Base-by-base conservation (phyloP, 805 yeast genomes). In the Nakazawaea wickerhamii region DNA sequence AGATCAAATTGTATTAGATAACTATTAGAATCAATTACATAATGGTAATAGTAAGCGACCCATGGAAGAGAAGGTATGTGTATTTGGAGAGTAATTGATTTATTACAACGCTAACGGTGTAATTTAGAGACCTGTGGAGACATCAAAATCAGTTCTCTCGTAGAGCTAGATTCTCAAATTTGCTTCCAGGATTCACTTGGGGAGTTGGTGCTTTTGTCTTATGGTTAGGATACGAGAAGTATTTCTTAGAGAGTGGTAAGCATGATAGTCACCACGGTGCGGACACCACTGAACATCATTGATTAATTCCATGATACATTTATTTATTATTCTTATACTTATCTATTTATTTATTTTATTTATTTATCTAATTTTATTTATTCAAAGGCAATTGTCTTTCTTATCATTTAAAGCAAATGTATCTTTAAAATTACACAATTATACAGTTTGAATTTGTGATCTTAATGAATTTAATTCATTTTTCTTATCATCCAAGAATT, bases 61-160 rank as follows among this genome's bases (percentile, higher is more conserved):
- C 75, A 38, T 71, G 77, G 77, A 71, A 67, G 44, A 67, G 65
- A 52, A 57, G 64, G 64, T 59, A 48, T 44, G 62, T 54, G 15
- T 8, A n/a, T 19, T 13, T 22, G 19, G 19, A 20, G 15, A 11
- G 22, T 37, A 18, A 10, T 17, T 14, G 30, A 28, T 42, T 9
- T 21, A 10, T 10, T 23, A n/a, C 14, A 28, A 10, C 17, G 20
- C 37, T 34, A 19, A 18, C 43, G 14, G 6, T 20, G 30, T 27
- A 3, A 20, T 17, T n/a, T 50, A 81, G 95, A 73, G 95, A 86
- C 60, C 93, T 95, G 36, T 86, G 95, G 95, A 81, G 95, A 71
- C 83, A 79, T 64, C 81, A 79, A 55, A 95, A 93, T 46, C 85
- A 80, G 41, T 87, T 87, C 67, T 72, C 84, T 41, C 77, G 87